Evolutionary conservation across 345 rosid species (phyloP).

Genomic region (Cardamine chenopodiifolia): DNA sequence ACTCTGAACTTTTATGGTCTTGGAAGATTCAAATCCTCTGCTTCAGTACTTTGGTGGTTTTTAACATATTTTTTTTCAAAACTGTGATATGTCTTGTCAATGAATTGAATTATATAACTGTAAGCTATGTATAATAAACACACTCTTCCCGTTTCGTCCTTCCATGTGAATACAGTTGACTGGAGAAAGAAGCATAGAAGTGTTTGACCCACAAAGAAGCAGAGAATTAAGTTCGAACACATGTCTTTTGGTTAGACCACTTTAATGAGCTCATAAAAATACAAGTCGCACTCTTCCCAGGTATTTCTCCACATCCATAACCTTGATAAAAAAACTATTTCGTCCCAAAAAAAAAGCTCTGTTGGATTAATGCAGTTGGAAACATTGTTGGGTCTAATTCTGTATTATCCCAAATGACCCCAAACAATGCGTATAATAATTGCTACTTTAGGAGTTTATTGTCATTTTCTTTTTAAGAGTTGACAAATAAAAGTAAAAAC

Average conservation of each 20-base stretch:
- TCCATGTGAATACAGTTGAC: constrained; percentile 26
- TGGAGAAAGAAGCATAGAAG: constrained; percentile 9
- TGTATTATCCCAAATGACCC: not conserved
- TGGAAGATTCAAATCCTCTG: constrained; percentile 25
- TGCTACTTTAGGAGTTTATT: not conserved
- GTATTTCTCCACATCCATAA: constrained; percentile 7
- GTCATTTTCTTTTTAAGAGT: not conserved
- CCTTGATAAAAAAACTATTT: not conserved
- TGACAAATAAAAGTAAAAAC: not conserved
- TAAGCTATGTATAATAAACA: constrained; percentile 1
- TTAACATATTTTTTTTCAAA: not conserved
- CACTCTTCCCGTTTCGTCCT: constrained; percentile 20
- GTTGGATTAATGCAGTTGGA: constrained; percentile 15
- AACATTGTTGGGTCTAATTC: not conserved
- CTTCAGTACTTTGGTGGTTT: constrained; percentile 4
- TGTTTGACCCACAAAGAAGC: not conserved
- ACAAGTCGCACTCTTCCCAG: constrained; percentile 18
- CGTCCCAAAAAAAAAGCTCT: not conserved
- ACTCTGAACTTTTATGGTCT: constrained; percentile 24
- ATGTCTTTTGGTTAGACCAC: constrained; percentile 35
- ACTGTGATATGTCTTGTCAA: constrained; percentile 20
- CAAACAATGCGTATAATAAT: not conserved
- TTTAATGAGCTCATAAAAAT: constrained; percentile 12
- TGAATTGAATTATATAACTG: constrained; percentile 5
- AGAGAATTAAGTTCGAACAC: constrained; percentile 30